Base-by-base conservation (phyloP, 148 eudicot species). In the Linanthus parryae region DNA sequence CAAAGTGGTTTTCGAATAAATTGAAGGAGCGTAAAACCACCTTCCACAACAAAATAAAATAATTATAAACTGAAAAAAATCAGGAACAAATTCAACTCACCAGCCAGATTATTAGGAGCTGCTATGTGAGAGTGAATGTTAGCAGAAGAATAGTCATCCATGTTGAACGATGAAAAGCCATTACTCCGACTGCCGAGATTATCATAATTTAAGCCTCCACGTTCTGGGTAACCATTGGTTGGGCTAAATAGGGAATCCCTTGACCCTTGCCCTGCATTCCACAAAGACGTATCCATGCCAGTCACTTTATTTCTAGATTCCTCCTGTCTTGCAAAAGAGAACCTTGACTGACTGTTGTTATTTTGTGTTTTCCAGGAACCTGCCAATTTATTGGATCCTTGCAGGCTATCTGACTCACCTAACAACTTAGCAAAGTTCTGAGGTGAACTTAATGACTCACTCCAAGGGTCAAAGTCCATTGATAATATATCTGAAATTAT, bases 281-380 rank as follows among this genome's bases (percentile, higher is more conserved):
- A 52, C 11, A 71, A 51, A 64, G 81, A 65, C 43, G 78, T 63
- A 47, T 57, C 78, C 35, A 25, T 38, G 54, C 67, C 67, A 44
- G 62, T 52, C 16, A 70, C 41, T 48, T 64, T 66, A 59, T 65
- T 68, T 35, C 48, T 62, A 28, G 63, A 37, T 42, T 85, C 85
- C 17, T 82, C 94, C 64, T 88, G 84, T 63, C 99, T 88, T 21
- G 96, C 99, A 82, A 94, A 94, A 29, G 96, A 88, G 70, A 92
- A 94, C 65, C 95, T 84, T 36, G 99, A 94, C 56, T 94, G 94
- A n/a, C n/a, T n/a, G 55, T 73, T 80, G 78, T 75, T 84, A 40
- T 48, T 75, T 65, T 80, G 95, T 43, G 50, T 62, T 72, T 72
- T 88, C 76, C 85, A 57, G 18, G 94, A 66, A 61, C 62, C 74